Evolutionary conservation across 208 protist species (phyloP), one percentile per base, ranked within the genome.

Genomic region (Wallacemonas collosoma): DNA sequence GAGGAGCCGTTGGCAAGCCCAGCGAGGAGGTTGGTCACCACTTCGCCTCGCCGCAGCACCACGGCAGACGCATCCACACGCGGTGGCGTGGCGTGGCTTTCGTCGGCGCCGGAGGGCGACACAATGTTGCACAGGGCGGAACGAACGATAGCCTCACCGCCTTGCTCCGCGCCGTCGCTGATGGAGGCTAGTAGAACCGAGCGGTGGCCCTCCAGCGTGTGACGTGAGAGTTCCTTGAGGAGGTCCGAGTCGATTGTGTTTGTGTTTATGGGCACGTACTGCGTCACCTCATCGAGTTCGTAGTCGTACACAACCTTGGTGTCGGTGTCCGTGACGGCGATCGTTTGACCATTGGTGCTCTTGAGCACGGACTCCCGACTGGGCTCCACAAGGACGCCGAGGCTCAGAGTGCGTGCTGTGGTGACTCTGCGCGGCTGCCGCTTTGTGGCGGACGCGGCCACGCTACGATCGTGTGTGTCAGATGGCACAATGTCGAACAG

Each of bases 21-120:
- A 1, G 71, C 53, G 26, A 73, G 36, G 12, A 73, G 43, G 47
- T 73, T 48, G 56, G 2, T 2, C 54, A 65, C 35, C 45, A 14
- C 35, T 51, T 56, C 71, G 15, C 65, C 57, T 43, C 68, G 70
- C 0, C 56, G 60, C 17, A 73, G 73, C 61, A 68, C 68, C 6
- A 44, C 51, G 12, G 41, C 53, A 5, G 71, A 77, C 64, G n/a
- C 71, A 43, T 73, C 68, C 40, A 73, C 68, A 5, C 54, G 68
- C 54, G 66, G 14, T 6, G 3, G 47, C n/a, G 41, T 35, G 43
- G 26, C 26, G n/a, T 62, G 55, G 4, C 6, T 7, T 6, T 9
- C 26, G 68, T 44, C 48, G 57, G 38, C 57, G 7, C 38, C 57
- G 3, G 44, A 38, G 47, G 15, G 35, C 14, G 65, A n/a, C 12